These are phyloP conservation scores for Leishmania major DNA, from an alignment of 208 protist species.

Conservation along the genomic window DNA sequence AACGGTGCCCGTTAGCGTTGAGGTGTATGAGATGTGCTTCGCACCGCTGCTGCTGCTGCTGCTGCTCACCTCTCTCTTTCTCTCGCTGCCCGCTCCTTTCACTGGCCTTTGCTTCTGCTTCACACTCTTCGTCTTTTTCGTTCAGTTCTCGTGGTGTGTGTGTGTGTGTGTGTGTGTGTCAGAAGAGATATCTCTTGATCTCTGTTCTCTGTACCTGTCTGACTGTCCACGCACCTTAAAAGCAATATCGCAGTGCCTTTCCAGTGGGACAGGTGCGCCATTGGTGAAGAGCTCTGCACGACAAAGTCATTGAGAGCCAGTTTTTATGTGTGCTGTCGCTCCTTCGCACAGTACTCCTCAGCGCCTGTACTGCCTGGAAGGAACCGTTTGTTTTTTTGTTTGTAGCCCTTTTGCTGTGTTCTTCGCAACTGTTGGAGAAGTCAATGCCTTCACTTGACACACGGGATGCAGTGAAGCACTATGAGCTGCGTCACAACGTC, in stretches of 20 bases:
- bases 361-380: background rate
- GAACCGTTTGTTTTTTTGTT: background rate
- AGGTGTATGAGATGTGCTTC: background rate
- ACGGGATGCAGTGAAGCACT: constrained; percentile 24
- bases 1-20: background rate
- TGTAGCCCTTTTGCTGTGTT: no score
- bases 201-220: background rate
- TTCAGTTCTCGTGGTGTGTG: background rate
- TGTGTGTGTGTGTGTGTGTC: background rate
- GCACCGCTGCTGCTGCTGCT: background rate
- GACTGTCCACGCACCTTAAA: background rate
- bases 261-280: background rate
- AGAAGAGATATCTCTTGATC: background rate
- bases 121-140: background rate
- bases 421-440: background rate
- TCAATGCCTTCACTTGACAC: constrained; percentile 29
- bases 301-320: background rate
- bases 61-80: background rate
- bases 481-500: constrained; percentile 50
- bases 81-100: background rate
- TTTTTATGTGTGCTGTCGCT: background rate
- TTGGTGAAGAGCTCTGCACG: background rate
- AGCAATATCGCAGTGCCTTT: background rate
- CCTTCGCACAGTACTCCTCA: background rate
- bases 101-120: background rate